Conservation (phyloP, 2,329 filamentous ascomycete genomes). For the Aspergillus nomiae region DNA sequence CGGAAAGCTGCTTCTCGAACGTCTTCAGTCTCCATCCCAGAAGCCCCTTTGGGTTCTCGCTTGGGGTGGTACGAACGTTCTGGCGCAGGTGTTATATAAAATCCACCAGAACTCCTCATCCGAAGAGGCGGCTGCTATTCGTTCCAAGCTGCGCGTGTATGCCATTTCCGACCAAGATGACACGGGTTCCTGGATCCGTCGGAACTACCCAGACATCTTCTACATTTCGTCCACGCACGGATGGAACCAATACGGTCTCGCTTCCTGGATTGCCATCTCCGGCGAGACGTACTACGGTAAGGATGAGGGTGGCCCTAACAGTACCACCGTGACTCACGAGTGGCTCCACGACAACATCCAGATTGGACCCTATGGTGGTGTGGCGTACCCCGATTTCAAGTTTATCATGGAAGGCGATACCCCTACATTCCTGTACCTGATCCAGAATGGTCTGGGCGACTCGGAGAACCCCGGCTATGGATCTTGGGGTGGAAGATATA, state of each 20-base stretch:
- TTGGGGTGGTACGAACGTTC: conserved; percentile 58
- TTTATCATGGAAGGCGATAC: conserved; percentile 57
- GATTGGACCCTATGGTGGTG: conserved; percentile 49
- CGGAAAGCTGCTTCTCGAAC: conserved; percentile 47
- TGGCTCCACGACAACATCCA: conserved; percentile 59
- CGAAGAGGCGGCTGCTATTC: conserved; percentile 39
- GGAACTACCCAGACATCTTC: conserved; percentile 56
- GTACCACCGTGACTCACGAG: conserved; percentile 49
- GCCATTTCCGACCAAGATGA: conserved; percentile 63
- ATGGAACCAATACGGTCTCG: conserved; percentile 38
- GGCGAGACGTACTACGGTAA: conserved; percentile 52
- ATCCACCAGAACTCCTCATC: conserved; percentile 22
- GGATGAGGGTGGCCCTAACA: conserved; percentile 53
- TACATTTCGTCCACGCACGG: conserved; percentile 60
- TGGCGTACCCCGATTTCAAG: conserved; percentile 46
- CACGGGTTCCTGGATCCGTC: conserved; percentile 57
- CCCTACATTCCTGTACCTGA: conserved; percentile 43
- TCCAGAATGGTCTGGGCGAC: conserved; percentile 44
- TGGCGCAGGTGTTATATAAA: conserved; percentile 52
- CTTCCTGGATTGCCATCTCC: conserved; percentile 39
- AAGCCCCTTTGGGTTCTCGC: conserved; percentile 55
- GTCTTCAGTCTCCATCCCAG: conserved; percentile 34
- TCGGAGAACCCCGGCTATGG: conserved; percentile 45
- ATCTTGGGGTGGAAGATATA: conserved; percentile 47
- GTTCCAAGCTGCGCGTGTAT: conserved; percentile 51